Conservation (phyloP, 225 moss, liverwort and hornwort species). For the Marchantia polymorpha region DNA sequence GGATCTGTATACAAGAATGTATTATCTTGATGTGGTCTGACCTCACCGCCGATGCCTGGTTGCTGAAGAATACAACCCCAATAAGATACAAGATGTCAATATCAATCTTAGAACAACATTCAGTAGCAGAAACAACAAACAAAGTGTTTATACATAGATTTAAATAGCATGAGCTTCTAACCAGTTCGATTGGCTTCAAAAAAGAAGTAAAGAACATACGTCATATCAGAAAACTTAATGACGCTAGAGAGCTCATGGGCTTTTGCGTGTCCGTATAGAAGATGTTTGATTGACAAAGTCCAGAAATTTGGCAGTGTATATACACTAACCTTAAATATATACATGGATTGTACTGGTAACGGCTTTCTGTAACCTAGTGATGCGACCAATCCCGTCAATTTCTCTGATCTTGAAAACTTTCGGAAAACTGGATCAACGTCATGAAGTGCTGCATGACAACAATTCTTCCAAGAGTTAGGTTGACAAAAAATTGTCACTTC, state of each 20-base stretch:
- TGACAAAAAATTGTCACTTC: not conserved
- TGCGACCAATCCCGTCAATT: constrained; percentile 59
- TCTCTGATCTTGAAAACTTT: constrained; percentile 78
- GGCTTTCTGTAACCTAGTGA: constrained; percentile 82
- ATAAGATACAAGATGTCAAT: not conserved
- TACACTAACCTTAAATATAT: constrained; percentile 79
- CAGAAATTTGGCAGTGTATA: not conserved
- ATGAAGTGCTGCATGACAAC: constrained; percentile 65
- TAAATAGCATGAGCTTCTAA: too few species aligned
- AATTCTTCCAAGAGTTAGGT: not conserved
- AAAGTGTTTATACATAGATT: too few species aligned
- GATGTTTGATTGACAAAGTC: not conserved
- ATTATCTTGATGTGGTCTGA: constrained; percentile 92
- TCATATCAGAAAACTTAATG: not conserved
- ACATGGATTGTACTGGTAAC: constrained; percentile 93
- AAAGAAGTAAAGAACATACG: not conserved
- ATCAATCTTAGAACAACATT: not conserved
- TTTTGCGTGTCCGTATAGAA: not conserved
- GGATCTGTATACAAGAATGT: constrained; percentile 84
- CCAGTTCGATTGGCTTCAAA: too few species aligned
- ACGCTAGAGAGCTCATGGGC: not conserved
- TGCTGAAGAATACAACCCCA: constrained; percentile 47
- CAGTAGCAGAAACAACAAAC: not conserved
- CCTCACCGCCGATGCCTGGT: constrained; percentile 98
- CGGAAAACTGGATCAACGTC: constrained; percentile 91